Conservation (phyloP, 1,139 yeast genomes). For the Kazachstania sp. region DNA sequence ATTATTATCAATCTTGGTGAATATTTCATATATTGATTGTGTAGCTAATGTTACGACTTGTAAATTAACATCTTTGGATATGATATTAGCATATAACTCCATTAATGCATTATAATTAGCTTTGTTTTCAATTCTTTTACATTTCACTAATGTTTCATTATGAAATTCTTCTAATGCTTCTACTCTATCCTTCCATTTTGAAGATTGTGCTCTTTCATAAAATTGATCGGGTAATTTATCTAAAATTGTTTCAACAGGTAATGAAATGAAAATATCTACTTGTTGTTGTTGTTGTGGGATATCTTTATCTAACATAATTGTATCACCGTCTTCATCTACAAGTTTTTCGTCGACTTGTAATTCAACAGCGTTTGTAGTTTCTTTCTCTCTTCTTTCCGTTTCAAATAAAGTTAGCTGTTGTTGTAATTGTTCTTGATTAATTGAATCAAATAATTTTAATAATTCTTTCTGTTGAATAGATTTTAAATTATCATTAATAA, state of each 20-base stretch:
- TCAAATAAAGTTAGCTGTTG: constrained; percentile 28
- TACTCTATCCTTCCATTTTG: constrained; percentile 89
- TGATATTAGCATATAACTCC: constrained; percentile 55
- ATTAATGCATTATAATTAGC: constrained; percentile 62
- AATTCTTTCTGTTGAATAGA: constrained; percentile 91
- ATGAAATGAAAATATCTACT: constrained; percentile 47
- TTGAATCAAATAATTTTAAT: constrained; percentile 49
- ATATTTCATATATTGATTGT: constrained; percentile 52
- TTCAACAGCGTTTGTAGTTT: not conserved
- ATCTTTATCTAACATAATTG: constrained; percentile 11
- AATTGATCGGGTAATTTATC: constrained; percentile 58
- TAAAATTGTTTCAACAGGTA: constrained; percentile 53
- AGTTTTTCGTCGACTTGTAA: no score
- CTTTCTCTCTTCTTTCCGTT: constrained; percentile 32
- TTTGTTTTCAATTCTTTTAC: constrained; percentile 37
- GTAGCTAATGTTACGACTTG: constrained; percentile 83
- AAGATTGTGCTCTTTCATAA: constrained; percentile 44
- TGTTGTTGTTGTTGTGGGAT: constrained; percentile 1
- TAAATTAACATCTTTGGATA: constrained; percentile 76
- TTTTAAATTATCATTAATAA: constrained; percentile 64
- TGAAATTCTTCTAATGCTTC: constrained; percentile 69
- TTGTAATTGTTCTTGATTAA: constrained; percentile 31
- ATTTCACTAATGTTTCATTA: constrained; percentile 38
- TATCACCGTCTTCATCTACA: constrained; percentile 11
- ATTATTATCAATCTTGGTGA: constrained; percentile 52